Evolutionary conservation across 192 early-diverging fungal genomes (phyloP).

Genomic region (Backusella liffmaniae): DNA sequence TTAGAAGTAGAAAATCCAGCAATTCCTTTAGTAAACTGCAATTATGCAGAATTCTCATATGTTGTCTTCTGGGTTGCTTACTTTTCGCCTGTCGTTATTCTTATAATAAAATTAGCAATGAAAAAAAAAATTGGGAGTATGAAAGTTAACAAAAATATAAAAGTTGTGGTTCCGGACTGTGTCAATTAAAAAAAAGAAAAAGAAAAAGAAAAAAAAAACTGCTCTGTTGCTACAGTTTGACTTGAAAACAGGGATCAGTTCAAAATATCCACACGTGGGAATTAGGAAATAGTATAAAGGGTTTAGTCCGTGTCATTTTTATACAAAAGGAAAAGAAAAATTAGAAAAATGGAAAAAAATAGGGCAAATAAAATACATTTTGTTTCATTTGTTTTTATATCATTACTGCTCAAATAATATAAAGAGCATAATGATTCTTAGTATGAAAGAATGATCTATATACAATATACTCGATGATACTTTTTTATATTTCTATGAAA

Average conservation of each 20-base stretch:
- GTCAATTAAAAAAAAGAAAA: neutral
- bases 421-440: neutral
- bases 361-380: neutral
- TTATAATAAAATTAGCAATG: too few relatives aligned
- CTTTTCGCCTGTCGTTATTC: neutral
- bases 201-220: neutral
- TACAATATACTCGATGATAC: neutral
- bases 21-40: neutral
- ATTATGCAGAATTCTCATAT: neutral
- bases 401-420: neutral
- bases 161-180: neutral
- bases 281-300: neutral
- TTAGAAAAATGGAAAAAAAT: neutral
- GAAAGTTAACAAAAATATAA: too few relatives aligned
- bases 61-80: neutral
- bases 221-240: neutral
- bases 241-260: neutral
- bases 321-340: slow-evolving; percentile 1
- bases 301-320: neutral
- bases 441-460: neutral
- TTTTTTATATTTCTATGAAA: neutral
- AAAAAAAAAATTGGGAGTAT: too few relatives aligned
- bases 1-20: neutral
- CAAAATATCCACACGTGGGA: neutral
- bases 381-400: neutral